A percentile compares a stretch with the other conserved stretches of the same genome.
phyloP scores from a whole-genome alignment of 345 rosid genomes.

The Excoecaria cochinchinensis region DNA sequence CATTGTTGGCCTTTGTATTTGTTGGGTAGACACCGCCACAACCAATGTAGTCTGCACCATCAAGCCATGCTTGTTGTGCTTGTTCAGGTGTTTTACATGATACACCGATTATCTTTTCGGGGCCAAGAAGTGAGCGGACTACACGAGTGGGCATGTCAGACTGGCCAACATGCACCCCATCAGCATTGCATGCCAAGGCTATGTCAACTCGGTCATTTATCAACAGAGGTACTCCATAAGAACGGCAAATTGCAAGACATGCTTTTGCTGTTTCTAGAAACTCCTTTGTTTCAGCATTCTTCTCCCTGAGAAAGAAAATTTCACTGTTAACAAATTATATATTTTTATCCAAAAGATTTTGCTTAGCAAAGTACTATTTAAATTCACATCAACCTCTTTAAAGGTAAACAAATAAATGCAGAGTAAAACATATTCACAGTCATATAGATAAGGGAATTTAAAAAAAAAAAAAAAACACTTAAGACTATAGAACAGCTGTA shows the following conservation, averaged over 20 bases:
- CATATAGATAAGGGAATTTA: background rate
- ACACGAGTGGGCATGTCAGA: slow-evolving; percentile 67
- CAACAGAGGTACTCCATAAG: slow-evolving; percentile 57
- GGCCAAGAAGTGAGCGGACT: slow-evolving; percentile 76
- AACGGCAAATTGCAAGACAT: slow-evolving; percentile 59
- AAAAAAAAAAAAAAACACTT: no score
- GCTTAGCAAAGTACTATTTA: background rate
- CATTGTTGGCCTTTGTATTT: slow-evolving; percentile 68
- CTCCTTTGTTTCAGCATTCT: slow-evolving; percentile 57
- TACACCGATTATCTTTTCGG: slow-evolving; percentile 80
- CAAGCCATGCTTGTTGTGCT: slow-evolving; percentile 79
- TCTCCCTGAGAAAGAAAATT: slow-evolving; percentile 42
- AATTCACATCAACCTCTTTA: background rate
- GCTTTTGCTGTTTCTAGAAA: slow-evolving; percentile 73
- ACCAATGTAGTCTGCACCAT: slow-evolving; percentile 92
- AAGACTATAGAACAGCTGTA: background rate
- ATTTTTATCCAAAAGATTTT: background rate
- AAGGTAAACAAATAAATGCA: background rate
- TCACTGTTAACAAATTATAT: background rate
- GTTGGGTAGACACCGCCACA: slow-evolving; percentile 88
- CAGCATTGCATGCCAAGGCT: slow-evolving; percentile 82
- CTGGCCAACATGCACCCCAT: slow-evolving; percentile 92
- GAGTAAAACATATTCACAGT: background rate
- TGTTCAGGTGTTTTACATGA: slow-evolving; percentile 87
- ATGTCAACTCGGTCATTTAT: slow-evolving; percentile 86